These are phyloP conservation scores for Brassica rapa DNA, from an alignment of 345 rosid genomes.

Conservation along the genomic window DNA sequence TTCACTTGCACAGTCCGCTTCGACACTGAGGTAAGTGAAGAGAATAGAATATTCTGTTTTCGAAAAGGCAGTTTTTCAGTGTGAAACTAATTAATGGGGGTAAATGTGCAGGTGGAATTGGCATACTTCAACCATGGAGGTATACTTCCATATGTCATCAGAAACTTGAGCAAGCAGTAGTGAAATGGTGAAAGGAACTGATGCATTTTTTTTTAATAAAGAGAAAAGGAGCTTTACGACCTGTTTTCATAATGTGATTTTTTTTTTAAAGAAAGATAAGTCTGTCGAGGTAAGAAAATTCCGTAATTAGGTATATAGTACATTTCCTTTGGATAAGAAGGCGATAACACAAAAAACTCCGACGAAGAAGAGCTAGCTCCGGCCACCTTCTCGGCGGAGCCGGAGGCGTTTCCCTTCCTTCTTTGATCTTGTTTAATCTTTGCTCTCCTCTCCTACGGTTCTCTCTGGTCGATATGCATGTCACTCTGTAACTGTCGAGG, in stretches of 20 bases:
- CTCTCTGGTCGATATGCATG: too few species aligned
- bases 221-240: slow-evolving; percentile 1
- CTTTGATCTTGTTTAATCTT: too few species aligned
- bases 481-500: too few species aligned
- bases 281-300: slow-evolving; percentile 9
- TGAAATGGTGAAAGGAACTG: not conserved
- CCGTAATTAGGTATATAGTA: too few species aligned
- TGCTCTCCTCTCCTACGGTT: too few species aligned
- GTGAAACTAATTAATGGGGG: not conserved
- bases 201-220: not conserved
- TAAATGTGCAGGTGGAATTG: slow-evolving; percentile 78
- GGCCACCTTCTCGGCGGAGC: too few species aligned
- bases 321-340: too few species aligned
- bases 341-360: too few species aligned
- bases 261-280: slow-evolving; percentile 20
- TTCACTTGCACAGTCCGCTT: slow-evolving; percentile 92
- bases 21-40: slow-evolving; percentile 93
- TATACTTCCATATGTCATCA: slow-evolving; percentile 93
- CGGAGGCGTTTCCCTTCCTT: too few species aligned
- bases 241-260: not conserved
- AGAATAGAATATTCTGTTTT: not conserved
- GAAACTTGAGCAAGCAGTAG: slow-evolving; percentile 71
- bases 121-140: slow-evolving; percentile 90
- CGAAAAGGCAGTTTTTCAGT: not conserved
- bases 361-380: too few species aligned